Conservation (phyloP, 306 rosid genomes). For the Rubus parviflorus region DNA sequence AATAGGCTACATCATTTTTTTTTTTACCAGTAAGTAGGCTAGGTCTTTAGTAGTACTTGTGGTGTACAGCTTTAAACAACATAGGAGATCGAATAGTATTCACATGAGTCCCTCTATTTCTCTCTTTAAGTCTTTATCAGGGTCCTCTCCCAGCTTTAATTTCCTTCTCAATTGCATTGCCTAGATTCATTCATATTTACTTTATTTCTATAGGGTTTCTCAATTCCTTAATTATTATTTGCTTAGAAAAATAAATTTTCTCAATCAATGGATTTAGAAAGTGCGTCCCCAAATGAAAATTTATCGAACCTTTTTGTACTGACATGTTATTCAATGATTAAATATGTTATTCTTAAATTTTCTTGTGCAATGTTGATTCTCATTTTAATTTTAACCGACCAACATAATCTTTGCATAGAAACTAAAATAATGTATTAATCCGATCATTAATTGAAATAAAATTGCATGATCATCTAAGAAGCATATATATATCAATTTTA, state of each 20-base stretch:
- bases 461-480: neutral
- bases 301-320: neutral
- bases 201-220: neutral
- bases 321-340: neutral
- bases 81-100: slow-evolving; percentile 56
- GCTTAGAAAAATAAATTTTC: neutral
- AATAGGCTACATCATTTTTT: slow-evolving; percentile 24
- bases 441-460: neutral
- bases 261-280: neutral
- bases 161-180: slow-evolving; percentile 24
- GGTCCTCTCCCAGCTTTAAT: slow-evolving; percentile 33
- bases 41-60: slow-evolving; percentile 21
- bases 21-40: too few species aligned
- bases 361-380: too few species aligned
- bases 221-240: neutral
- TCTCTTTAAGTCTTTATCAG: slow-evolving; percentile 18
- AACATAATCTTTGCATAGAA: neutral
- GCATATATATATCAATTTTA: too few species aligned
- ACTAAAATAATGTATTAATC: neutral
- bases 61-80: slow-evolving; percentile 41
- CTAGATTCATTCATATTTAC: slow-evolving; percentile 18
- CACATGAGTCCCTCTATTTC: slow-evolving; percentile 45
- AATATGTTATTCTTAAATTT: too few species aligned
- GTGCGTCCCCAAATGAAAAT: neutral
- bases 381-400: neutral